Evolutionary conservation across 2,329 filamentous ascomycete genomes (phyloP).

Genomic region (Paecilomyces dactylethromorphus): DNA sequence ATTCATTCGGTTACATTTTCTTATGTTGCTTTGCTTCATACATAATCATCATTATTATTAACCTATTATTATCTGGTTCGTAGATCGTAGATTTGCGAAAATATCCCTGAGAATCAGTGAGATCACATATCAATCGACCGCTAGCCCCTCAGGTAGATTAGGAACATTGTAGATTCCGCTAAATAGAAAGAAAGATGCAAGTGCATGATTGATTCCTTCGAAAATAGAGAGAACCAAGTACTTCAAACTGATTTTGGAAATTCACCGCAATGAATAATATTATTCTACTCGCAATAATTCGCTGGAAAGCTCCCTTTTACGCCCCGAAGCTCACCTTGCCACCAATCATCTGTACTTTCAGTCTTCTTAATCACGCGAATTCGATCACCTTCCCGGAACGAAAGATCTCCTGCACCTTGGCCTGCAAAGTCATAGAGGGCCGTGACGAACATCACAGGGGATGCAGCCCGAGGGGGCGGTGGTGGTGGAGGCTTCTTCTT

Average conservation of each 20-base stretch:
- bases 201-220: too few species aligned
- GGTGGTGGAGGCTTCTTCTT: conserved; percentile 76
- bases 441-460: conserved; percentile 53
- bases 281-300: conserved; percentile 64
- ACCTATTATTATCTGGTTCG: neutral
- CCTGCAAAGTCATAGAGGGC: conserved; percentile 71
- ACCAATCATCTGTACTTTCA: conserved; percentile 77
- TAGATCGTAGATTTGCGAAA: neutral
- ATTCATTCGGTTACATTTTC: neutral
- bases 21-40: neutral
- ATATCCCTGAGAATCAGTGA: too few species aligned
- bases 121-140: neutral
- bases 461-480: conserved; percentile 56
- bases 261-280: neutral
- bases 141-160: neutral
- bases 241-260: neutral
- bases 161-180: neutral
- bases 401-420: conserved; percentile 62
- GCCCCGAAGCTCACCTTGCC: conserved; percentile 70
- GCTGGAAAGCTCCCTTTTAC: conserved; percentile 69
- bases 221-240: too few species aligned
- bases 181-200: too few species aligned
- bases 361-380: conserved; percentile 76
- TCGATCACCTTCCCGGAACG: conserved; percentile 68
- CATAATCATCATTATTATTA: neutral